Percentiles rank a stretch among this genome's conserved stretches.
Conservation (phyloP, 257 asterid species). For the Solanum chiquidenum region DNA sequence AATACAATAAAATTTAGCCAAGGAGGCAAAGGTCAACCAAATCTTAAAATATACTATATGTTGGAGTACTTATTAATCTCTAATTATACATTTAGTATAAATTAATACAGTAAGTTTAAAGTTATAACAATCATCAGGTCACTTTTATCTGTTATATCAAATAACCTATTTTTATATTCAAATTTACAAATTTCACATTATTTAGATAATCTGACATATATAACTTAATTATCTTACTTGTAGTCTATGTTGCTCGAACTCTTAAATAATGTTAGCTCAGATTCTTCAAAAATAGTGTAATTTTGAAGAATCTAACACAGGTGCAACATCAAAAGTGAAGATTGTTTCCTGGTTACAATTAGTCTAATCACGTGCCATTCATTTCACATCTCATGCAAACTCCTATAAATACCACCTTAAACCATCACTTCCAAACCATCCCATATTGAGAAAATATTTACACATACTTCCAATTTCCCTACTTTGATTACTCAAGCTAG, state of each 20-base stretch:
- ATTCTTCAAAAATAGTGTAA: neutral
- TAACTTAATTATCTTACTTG: neutral
- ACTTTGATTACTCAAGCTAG: neutral
- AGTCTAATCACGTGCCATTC: constrained; percentile 38
- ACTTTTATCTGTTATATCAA: neutral
- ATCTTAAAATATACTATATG: neutral
- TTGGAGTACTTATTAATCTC: neutral
- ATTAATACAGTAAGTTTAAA: neutral
- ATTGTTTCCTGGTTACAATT: neutral
- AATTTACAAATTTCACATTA: neutral
- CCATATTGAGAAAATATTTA: neutral
- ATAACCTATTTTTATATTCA: neutral
- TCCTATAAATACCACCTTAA: constrained; percentile 29
- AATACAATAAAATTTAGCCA: neutral
- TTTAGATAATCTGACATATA: neutral
- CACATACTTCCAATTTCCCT: neutral
- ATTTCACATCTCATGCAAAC: constrained; percentile 28
- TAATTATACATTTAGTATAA: neutral
- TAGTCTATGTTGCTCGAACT: neutral
- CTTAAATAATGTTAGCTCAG: no score
- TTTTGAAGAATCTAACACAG: neutral
- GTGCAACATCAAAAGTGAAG: neutral
- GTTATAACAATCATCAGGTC: neutral
- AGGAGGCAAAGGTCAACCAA: neutral
- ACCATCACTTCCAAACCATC: constrained; percentile 7